phyloP scores from a whole-genome alignment of 208 protist species.

The Eutreptiella sp. region DNA sequence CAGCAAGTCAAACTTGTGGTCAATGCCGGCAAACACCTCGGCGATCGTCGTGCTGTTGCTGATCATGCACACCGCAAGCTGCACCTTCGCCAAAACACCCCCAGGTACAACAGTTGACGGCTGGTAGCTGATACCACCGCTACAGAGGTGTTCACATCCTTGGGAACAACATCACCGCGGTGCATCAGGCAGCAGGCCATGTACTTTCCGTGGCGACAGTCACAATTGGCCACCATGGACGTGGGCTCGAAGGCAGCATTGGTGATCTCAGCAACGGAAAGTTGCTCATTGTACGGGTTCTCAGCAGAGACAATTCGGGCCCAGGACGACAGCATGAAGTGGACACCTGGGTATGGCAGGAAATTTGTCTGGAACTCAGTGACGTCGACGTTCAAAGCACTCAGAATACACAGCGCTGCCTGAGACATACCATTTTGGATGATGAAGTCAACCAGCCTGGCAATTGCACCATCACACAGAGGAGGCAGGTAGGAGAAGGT shows the following conservation, averaged over 20 bases:
- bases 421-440: too few species aligned
- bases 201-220: conserved; percentile 83
- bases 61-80: conserved; percentile 89
- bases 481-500: too few species aligned
- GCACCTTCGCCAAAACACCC: conserved; percentile 81
- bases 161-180: conserved; percentile 85
- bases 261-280: conserved; percentile 76
- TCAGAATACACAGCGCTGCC: too few species aligned
- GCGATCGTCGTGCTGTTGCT: conserved; percentile 83
- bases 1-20: conserved; percentile 91
- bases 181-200: conserved; percentile 89
- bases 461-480: too few species aligned
- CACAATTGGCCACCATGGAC: conserved; percentile 80
- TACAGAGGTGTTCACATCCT: conserved; percentile 79
- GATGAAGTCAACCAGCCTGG: too few species aligned
- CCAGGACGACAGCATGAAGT: conserved; percentile 82
- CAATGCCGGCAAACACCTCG: conserved; percentile 78
- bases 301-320: conserved; percentile 59
- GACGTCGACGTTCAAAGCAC: conserved; percentile 87
- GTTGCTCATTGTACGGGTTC: conserved; percentile 80
- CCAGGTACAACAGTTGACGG: conserved; percentile 80
- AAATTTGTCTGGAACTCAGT: conserved; percentile 94
- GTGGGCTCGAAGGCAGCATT: conserved; percentile 73
- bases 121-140: conserved; percentile 94
- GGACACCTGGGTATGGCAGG: conserved; percentile 90